These are phyloP conservation scores for Hanseniaspora occidentalis DNA, from an alignment of 805 yeast species.

Conservation along the genomic window DNA sequence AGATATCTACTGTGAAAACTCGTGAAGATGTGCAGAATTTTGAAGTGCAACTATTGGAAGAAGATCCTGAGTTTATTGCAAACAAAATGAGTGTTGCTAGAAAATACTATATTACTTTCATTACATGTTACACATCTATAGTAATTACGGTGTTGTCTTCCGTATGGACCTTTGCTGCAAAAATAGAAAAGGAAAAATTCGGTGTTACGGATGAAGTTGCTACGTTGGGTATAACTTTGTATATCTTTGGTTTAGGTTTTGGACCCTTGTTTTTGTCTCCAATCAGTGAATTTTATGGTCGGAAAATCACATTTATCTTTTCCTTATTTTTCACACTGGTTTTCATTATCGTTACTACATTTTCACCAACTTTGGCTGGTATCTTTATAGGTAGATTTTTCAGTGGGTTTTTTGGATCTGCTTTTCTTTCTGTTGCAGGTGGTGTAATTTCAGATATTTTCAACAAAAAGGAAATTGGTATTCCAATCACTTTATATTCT, in stretches of 20 bases:
- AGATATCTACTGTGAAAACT: no score
- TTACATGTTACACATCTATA: slow-evolving; percentile 43
- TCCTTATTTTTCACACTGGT: slow-evolving; percentile 45
- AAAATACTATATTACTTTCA: slow-evolving; percentile 45
- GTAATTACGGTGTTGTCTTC: slow-evolving; percentile 61
- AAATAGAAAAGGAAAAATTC: slow-evolving; percentile 35
- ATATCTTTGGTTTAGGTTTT: slow-evolving; percentile 57
- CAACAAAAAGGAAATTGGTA: slow-evolving; percentile 45
- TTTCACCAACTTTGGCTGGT: slow-evolving; percentile 49
- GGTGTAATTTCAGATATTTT: slow-evolving; percentile 68
- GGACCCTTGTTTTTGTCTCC: slow-evolving; percentile 61
- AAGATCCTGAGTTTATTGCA: no score
- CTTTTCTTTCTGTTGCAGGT: slow-evolving; percentile 65
- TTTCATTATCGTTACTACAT: slow-evolving; percentile 44
- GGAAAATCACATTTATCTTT: slow-evolving; percentile 46
- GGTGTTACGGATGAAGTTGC: slow-evolving; percentile 42
- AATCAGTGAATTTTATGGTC: slow-evolving; percentile 52
- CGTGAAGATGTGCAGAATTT: no score
- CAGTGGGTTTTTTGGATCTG: slow-evolving; percentile 64
- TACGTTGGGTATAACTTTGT: slow-evolving; percentile 47
- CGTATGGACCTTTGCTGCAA: slow-evolving; percentile 50
- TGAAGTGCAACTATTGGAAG: no score
- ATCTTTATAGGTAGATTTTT: slow-evolving; percentile 52
- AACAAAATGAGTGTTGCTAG: no score
- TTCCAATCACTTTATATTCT: slow-evolving; percentile 56